Evolutionary conservation across 306 rosid species (phyloP).

Genomic region (Lupinus albus): DNA sequence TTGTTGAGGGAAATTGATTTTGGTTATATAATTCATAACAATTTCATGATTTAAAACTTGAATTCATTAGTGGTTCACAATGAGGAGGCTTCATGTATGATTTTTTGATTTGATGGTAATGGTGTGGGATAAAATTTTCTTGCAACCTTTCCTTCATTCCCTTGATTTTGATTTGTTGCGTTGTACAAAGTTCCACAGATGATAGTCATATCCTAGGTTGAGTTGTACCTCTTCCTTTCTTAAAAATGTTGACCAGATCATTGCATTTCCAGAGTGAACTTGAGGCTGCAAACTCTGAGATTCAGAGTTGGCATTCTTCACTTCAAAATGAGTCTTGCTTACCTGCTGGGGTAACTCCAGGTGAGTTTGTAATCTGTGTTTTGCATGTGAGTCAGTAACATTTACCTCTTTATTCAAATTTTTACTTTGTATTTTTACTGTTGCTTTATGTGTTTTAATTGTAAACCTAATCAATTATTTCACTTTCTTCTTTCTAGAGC

Average conservation of each 20-base stretch:
- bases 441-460: conserved; percentile 9
- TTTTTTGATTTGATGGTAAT: conserved; percentile 18
- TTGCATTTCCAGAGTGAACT: conserved; percentile 66
- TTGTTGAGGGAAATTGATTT: conserved; percentile 10
- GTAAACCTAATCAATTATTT: conserved; percentile 31
- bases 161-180: conserved; percentile 10
- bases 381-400: conserved; percentile 19
- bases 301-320: conserved; percentile 84
- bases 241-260: conserved; percentile 22
- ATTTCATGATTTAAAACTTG: conserved; percentile 15
- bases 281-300: conserved; percentile 79
- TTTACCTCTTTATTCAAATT: conserved; percentile 6
- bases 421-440: background rate
- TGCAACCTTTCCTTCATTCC: conserved; percentile 21
- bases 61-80: conserved; percentile 15
- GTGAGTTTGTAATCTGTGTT: conserved; percentile 49
- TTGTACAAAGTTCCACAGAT: conserved; percentile 8
- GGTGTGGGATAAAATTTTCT: conserved; percentile 5
- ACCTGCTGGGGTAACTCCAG: conserved; percentile 70
- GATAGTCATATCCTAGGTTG: conserved; percentile 35
- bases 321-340: conserved; percentile 69
- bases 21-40: background rate
- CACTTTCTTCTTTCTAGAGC: conserved; percentile 55
- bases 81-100: conserved; percentile 24
- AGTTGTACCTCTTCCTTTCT: conserved; percentile 24